Base-by-base conservation (phyloP, 2,329 filamentous ascomycete genomes). In the Fusarium palustre region DNA sequence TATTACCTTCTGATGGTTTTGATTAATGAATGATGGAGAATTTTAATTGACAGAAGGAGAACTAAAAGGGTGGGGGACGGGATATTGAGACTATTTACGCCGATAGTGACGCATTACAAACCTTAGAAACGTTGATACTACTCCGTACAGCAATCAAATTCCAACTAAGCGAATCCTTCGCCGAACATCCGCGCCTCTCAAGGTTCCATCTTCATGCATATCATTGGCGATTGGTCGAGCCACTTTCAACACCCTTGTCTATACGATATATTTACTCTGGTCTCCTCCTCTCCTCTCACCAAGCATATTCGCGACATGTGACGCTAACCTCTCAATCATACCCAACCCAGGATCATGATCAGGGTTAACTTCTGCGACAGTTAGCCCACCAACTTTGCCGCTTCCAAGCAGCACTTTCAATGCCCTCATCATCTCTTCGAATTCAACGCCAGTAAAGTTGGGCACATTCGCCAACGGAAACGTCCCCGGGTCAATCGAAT, bases 391-490 rank as follows among this genome's bases (percentile, higher is more conserved):
- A 16, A 71, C 56, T 16, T 67, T 62, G 2, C 58, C 22, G 22
- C 58, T 64, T 1, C 22, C 13, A 28, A 72, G 20, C 1, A 72
- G n/a, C 3, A 54, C 33, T 4, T 30, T 57, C 25, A 72, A 24
- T 1, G 67, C 67, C 6, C 42, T 53, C 69, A 74, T 74, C 69
- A 73, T 72, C 5, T 49, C 12, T 6, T 69, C 63, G 30, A 72
- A 72, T 1, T 45, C 64, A 1, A 74, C 69, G 1, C 69, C 69
- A 0, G 71, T 73, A 13, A 72, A 73, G 16, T 70, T 70, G 0
- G 66, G 63, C 3, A 74, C 43, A 13, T 72, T 70, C 2, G 71
- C 71, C 12, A 73, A 18, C 16, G 69, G 71, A 33, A 73, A 73
- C 1, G 43, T 59, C 11, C 41, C 45, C 8, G 66, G 58, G 24